These are phyloP conservation scores for Magnusiomyces tetraspermus DNA, from an alignment of 1,139 yeast genomes.

Conservation along the genomic window DNA sequence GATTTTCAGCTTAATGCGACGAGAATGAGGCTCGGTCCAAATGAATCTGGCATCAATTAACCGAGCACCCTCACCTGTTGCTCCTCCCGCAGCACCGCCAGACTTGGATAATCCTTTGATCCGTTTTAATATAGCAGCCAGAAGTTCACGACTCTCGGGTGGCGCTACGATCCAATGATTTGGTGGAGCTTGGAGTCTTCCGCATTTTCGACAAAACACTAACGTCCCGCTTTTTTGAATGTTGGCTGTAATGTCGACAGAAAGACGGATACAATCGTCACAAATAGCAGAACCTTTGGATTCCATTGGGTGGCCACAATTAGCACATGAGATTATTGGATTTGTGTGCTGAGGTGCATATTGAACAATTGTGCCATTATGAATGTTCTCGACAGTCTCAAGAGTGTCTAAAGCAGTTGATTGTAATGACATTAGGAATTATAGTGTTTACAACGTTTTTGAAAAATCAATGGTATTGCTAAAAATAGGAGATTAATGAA, in stretches of 20 bases:
- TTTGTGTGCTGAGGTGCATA: slow-evolving; percentile 36
- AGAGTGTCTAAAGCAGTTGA: not conserved
- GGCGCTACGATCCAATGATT: slow-evolving; percentile 88
- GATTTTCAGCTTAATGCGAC: slow-evolving; percentile 81
- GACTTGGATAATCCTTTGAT: slow-evolving; percentile 71
- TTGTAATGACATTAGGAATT: too few relatives aligned
- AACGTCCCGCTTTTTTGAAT: slow-evolving; percentile 88
- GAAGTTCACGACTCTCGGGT: slow-evolving; percentile 80
- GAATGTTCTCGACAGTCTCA: not conserved
- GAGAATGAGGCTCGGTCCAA: slow-evolving; percentile 99
- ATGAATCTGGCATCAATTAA: slow-evolving; percentile 87
- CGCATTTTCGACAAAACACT: slow-evolving; percentile 94
- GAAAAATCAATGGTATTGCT: too few relatives aligned
- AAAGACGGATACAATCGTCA: slow-evolving; percentile 88
- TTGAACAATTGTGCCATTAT: slow-evolving; percentile 6
- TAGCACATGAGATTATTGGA: slow-evolving; percentile 89
- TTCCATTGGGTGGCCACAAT: slow-evolving; percentile 97
- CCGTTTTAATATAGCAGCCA: slow-evolving; percentile 83
- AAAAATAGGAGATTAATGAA: too few relatives aligned
- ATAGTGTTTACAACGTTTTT: too few relatives aligned
- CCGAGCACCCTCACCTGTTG: slow-evolving; percentile 39
- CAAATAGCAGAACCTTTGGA: slow-evolving; percentile 90
- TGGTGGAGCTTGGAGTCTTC: slow-evolving; percentile 87
- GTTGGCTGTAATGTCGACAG: slow-evolving; percentile 90
- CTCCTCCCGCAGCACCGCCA: not conserved